These are phyloP conservation scores for Coemansia sp. DNA, from an alignment of 192 early-diverging fungal genomes.

Conservation along the genomic window DNA sequence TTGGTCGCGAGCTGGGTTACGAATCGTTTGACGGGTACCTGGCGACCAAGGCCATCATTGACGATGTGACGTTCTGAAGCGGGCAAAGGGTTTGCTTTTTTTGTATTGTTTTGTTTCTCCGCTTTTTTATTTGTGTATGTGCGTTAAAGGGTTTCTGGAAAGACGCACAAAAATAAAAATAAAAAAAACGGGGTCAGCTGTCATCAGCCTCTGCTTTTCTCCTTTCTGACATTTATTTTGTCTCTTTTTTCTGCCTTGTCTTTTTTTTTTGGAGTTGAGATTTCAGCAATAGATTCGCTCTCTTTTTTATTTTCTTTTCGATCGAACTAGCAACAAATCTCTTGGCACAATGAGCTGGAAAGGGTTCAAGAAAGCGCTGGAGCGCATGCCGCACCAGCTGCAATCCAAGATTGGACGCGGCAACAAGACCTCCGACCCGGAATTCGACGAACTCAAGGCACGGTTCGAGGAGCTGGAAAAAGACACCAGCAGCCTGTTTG, in stretches of 20 bases:
- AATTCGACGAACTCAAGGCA: conserved; percentile 65
- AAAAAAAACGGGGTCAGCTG: neutral
- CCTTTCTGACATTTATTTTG: neutral
- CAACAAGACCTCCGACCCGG: conserved; percentile 62
- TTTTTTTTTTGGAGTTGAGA: neutral
- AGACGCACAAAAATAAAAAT: neutral
- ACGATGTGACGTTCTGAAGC: conserved; percentile 33
- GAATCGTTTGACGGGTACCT: conserved; percentile 58
- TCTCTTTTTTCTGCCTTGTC: conserved; percentile 10
- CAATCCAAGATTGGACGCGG: conserved; percentile 65
- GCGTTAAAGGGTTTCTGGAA: neutral
- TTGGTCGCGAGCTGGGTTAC: conserved; percentile 62
- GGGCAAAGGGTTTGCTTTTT: conserved; percentile 1
- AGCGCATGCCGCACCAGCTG: conserved; percentile 77
- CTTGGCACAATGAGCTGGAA: conserved; percentile 61
- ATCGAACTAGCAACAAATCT: neutral
- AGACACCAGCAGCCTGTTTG: conserved; percentile 60
- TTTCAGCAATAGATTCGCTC: conserved; percentile 4
- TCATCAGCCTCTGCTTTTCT: conserved; percentile 2
- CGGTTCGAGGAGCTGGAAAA: conserved; percentile 65
- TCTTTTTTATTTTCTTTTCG: neutral
- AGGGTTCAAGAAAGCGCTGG: conserved; percentile 79
- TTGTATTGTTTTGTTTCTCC: neutral
- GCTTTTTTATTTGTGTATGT: neutral
- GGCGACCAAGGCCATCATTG: conserved; percentile 46